A percentile compares a stretch with the other conserved stretches of the same genome.
phyloP scores from a whole-genome alignment of 2,329 filamentous ascomycete genomes.

The Nothomitra cinnamomea region DNA sequence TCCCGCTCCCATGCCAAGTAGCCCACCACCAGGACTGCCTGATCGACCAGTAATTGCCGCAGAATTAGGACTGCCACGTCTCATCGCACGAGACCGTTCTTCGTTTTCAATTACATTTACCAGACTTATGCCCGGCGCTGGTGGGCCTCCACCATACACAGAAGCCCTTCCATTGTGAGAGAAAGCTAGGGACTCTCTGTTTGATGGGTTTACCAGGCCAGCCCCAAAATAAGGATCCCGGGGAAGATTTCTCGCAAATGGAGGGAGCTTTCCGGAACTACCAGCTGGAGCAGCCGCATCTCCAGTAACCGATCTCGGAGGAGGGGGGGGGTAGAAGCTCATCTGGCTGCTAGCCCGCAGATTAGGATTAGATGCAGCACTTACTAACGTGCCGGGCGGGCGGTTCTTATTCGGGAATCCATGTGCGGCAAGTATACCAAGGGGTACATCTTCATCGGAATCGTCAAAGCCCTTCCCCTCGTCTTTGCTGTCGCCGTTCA shows the following conservation, averaged over 20 bases:
- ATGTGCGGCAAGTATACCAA: constrained; percentile 75
- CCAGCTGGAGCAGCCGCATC: constrained; percentile 26
- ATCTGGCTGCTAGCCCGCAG: constrained; percentile 37
- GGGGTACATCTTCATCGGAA: constrained; percentile 74
- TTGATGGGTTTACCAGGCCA: constrained; percentile 51
- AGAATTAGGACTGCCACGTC: constrained; percentile 50
- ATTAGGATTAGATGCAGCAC: constrained; percentile 54
- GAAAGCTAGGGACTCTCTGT: constrained; percentile 59
- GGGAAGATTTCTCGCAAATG: constrained; percentile 68
- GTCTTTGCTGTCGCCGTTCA: constrained; percentile 11
- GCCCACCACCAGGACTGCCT: constrained; percentile 6
- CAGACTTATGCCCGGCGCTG: constrained; percentile 32
- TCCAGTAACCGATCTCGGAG: constrained; percentile 39
- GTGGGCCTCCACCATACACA: constrained; percentile 7
- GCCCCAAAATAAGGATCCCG: constrained; percentile 75
- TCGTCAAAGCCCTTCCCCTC: constrained; percentile 31
- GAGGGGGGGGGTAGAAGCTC: constrained; percentile 30
- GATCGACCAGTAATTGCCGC: constrained; percentile 17
- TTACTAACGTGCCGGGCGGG: constrained; percentile 50
- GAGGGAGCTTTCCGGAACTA: constrained; percentile 44
- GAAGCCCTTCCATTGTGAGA: constrained; percentile 14
- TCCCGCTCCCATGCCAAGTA: constrained; percentile 3
- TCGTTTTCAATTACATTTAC: constrained; percentile 79
- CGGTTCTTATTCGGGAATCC: constrained; percentile 69
- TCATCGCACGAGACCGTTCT: constrained; percentile 60